Base-by-base conservation (phyloP, 805 yeast species). In the Pichia membranifaciens region DNA sequence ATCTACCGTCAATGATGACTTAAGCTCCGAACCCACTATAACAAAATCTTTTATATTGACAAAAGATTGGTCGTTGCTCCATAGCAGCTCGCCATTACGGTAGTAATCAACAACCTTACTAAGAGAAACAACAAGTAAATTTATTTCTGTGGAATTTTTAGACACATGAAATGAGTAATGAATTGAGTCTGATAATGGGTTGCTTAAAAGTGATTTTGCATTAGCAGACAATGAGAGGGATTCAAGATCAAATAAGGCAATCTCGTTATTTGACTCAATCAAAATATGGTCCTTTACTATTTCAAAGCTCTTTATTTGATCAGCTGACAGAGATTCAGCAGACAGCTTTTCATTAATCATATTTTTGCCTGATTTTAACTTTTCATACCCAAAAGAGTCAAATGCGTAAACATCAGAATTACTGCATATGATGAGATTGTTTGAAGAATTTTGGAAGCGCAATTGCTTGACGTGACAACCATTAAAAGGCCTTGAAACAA, bases 1-100 rank as follows among this genome's bases (percentile, higher is more conserved):
- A 31, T 62, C 63, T 0, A 62, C 52, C 3, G 61, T 40, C 8
- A 54, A 39, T 29, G 53, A 41, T 49, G 65, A 47, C 29, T 50
- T 16, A 17, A 55, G 43, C 49, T 33, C 45, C 7, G 41, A 21
- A 45, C 64, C 67, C 22, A 67, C 51, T 18, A 70, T 52, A 5
- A 60, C 48, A 23, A 65, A 62, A n/a, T 71, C 71, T 5, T 57
- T 55, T 3, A 73, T 62, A 28, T 67, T 54, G 4, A 71, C 59
- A 4, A 73, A 48, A 0, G 76, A 69, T 53, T 69, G 74, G 56
- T 76, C 79, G 49, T 69, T 66, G 2, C 45, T 23, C 82, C 82
- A 77, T 9, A 5, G 21, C 5, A 62, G 16, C 5, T 44, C 49
- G 2, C 65, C 66, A 43, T 65, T 56, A 5, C 46, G 44, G 36